Evolutionary conservation across 192 early-diverging fungal genomes (phyloP).

Genomic region (Gryganskiella cystojenkinii): DNA sequence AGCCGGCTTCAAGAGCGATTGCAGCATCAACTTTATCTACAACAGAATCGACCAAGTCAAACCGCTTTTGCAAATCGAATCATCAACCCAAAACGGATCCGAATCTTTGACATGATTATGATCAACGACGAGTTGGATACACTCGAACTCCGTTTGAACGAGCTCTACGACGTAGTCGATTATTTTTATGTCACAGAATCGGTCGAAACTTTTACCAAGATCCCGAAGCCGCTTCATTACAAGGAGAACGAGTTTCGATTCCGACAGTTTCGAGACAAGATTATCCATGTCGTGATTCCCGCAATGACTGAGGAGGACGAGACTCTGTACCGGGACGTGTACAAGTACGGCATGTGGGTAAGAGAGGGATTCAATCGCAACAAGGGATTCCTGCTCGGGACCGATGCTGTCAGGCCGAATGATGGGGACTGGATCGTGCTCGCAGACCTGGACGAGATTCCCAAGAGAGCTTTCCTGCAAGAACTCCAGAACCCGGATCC

Average conservation of each 20-base stretch:
- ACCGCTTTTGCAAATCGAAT: no score
- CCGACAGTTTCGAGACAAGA: slow-evolving; percentile 4
- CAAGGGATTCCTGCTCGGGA: neutral
- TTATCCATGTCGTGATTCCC: neutral
- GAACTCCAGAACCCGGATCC: neutral
- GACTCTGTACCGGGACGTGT: neutral
- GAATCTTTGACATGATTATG: slow-evolving; percentile 4
- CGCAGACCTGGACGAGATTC: slow-evolving; percentile 1
- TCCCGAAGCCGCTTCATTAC: neutral
- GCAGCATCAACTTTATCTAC: no score
- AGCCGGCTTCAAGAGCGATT: no score
- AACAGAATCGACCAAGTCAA: no score
- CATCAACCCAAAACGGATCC: neutral
- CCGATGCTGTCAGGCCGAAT: neutral
- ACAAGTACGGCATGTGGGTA: neutral
- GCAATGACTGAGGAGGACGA: neutral
- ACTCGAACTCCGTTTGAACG: neutral
- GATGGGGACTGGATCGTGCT: slow-evolving; percentile 2
- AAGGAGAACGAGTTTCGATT: neutral
- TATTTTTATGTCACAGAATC: neutral
- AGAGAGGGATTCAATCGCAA: neutral
- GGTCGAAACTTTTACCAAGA: neutral
- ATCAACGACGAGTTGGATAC: slow-evolving; percentile 5
- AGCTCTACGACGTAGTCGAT: neutral
- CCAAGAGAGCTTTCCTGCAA: neutral